Conservation (phyloP, 495 filamentous ascomycete species). For the Collariella sp. region DNA sequence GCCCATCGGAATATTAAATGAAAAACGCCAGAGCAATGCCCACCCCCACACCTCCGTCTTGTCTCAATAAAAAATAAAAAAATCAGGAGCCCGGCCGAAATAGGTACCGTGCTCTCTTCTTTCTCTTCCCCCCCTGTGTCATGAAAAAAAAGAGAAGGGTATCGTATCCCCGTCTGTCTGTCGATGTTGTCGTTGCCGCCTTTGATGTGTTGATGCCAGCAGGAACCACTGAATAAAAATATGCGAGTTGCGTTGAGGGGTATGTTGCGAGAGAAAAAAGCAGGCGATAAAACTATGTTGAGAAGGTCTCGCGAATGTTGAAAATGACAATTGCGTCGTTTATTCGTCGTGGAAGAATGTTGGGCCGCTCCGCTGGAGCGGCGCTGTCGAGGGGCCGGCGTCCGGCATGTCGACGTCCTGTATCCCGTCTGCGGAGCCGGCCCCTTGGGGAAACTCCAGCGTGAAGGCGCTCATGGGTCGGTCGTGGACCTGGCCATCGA, state of each 20-base stretch:
- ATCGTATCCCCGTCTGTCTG: slow-evolving; percentile 12
- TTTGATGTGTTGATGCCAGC: slow-evolving; percentile 2
- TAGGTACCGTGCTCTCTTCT: background rate
- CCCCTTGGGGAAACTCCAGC: slow-evolving; percentile 19
- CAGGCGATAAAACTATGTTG: background rate
- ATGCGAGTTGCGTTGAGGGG: background rate
- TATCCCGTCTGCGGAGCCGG: slow-evolving; percentile 17
- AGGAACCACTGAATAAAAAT: background rate
- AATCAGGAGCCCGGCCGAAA: too few relatives aligned
- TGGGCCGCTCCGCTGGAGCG: slow-evolving; percentile 28
- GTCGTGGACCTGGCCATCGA: slow-evolving; percentile 30
- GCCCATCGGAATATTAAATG: too few relatives aligned
- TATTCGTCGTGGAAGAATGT: slow-evolving; percentile 44
- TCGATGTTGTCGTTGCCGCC: too few relatives aligned
- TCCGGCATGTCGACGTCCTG: slow-evolving; percentile 42
- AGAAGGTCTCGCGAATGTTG: background rate
- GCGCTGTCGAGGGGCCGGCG: slow-evolving; percentile 38
- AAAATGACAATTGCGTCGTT: background rate
- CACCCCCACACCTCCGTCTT: too few relatives aligned
- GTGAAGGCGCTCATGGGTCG: slow-evolving; percentile 35
- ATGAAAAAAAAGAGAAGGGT: slow-evolving; percentile 2
- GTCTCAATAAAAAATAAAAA: background rate
- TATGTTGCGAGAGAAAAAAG: background rate
- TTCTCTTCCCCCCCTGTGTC: background rate
- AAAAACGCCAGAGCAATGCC: slow-evolving; percentile 28